phyloP scores from a whole-genome alignment of 1,139 yeast species.

The Sugiyamaella grinbergsii region DNA sequence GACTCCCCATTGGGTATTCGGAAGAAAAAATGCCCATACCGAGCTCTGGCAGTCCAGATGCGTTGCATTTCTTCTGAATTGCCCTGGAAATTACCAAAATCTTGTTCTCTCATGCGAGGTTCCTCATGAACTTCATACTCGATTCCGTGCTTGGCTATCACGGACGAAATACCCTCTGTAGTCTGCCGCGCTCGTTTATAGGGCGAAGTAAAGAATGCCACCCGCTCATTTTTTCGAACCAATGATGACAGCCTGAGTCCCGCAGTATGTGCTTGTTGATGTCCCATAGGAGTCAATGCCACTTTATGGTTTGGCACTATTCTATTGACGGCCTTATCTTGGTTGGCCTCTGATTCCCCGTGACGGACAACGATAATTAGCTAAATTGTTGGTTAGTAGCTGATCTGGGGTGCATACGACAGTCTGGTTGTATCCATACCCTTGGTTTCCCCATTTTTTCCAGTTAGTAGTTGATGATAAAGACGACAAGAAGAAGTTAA shows the following conservation, averaged over 20 bases:
- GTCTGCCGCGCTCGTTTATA: slow-evolving; percentile 82
- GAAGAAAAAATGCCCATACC: slow-evolving; percentile 89
- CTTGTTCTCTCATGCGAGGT: slow-evolving; percentile 90
- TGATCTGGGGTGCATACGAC: background rate
- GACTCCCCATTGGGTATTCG: slow-evolving; percentile 92
- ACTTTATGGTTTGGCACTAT: slow-evolving; percentile 78
- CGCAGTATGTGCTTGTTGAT: slow-evolving; percentile 60
- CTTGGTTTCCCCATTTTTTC: slow-evolving; percentile 58
- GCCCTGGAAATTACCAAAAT: slow-evolving; percentile 85
- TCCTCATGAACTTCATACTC: slow-evolving; percentile 68
- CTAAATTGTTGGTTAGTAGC: slow-evolving; percentile 38
- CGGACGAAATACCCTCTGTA: slow-evolving; percentile 63
- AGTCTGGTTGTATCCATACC: slow-evolving; percentile 46
- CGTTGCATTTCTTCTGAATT: slow-evolving; percentile 73
- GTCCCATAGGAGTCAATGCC: slow-evolving; percentile 68
- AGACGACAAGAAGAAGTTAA: too few species aligned
- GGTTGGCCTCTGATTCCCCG: slow-evolving; percentile 89
- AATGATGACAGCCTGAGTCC: slow-evolving; percentile 60
- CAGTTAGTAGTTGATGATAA: background rate
- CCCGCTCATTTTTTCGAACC: slow-evolving; percentile 53
- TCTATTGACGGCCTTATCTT: slow-evolving; percentile 75
- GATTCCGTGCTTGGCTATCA: slow-evolving; percentile 51
- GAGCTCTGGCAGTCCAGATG: slow-evolving; percentile 80
- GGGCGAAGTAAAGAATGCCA: slow-evolving; percentile 78
- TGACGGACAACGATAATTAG: slow-evolving; percentile 80